Percentiles rank a stretch among this genome's conserved stretches.
Conservation (phyloP, 441 rosid species). For the Metrosideros polymorpha region DNA sequence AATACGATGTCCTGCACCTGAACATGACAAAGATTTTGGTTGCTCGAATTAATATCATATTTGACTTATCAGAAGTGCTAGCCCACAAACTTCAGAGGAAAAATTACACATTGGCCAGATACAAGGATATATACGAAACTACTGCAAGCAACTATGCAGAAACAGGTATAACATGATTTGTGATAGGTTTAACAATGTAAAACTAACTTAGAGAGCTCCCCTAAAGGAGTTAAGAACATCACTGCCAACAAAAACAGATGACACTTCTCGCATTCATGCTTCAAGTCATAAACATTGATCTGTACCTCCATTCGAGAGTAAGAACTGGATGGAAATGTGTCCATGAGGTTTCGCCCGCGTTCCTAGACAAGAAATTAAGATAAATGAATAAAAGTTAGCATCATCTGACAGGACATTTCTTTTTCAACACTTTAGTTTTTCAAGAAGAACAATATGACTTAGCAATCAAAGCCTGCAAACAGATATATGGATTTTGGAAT, state of each 20-base stretch:
- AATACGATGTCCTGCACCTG: conserved; percentile 56
- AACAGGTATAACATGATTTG: background rate
- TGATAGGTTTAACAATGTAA: background rate
- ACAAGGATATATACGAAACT: background rate
- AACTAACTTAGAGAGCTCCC: background rate
- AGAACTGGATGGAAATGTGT: background rate
- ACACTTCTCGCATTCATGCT: background rate
- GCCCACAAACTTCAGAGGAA: background rate
- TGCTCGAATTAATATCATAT: background rate
- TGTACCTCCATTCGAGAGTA: conserved; percentile 1
- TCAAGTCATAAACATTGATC: background rate
- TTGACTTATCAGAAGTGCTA: background rate
- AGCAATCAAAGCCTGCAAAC: background rate
- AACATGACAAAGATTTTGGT: background rate
- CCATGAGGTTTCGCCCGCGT: background rate
- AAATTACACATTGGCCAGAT: background rate
- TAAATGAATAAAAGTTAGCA: background rate
- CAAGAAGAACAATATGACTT: background rate
- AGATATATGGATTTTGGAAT: background rate
- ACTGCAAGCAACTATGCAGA: background rate
- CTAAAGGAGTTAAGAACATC: background rate
- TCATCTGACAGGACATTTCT: background rate
- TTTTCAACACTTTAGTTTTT: background rate
- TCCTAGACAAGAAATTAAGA: background rate
- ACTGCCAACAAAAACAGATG: background rate